Conservation (phyloP, 2,329 filamentous ascomycete genomes). For the Periconia sp. region DNA sequence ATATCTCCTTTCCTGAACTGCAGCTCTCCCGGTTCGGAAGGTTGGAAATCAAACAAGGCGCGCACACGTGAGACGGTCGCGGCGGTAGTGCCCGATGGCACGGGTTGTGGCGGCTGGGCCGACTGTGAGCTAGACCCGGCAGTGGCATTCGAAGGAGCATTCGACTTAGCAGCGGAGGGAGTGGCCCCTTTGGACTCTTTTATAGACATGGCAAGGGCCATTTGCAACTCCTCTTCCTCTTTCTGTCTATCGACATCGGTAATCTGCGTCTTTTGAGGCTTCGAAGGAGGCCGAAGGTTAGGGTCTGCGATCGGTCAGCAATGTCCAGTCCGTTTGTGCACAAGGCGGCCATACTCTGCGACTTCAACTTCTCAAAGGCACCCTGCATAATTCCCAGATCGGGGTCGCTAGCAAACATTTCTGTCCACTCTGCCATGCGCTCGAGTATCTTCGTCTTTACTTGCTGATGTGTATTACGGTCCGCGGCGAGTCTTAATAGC, state of each 20-base stretch:
- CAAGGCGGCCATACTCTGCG: conserved; percentile 52
- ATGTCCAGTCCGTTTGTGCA: background rate
- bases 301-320: conserved; percentile 65
- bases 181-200: conserved; percentile 69
- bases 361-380: conserved; percentile 85
- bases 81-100: conserved; percentile 84
- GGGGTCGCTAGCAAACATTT: conserved; percentile 87
- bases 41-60: conserved; percentile 91
- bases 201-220: conserved; percentile 88
- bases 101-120: conserved; percentile 56
- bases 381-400: conserved; percentile 98
- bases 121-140: conserved; percentile 20
- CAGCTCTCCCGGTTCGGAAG: conserved; percentile 89
- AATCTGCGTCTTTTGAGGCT: conserved; percentile 88
- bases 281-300: conserved; percentile 85
- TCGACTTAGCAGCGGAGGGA: conserved; percentile 46
- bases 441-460: conserved; percentile 97
- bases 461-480: conserved; percentile 92
- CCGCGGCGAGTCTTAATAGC: conserved; percentile 83
- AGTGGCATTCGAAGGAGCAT: conserved; percentile 41
- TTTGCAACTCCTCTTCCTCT: conserved; percentile 96
- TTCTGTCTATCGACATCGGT: conserved; percentile 88
- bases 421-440: conserved; percentile 93
- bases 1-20: conserved; percentile 97
- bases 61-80: conserved; percentile 94